Percentiles rank a stretch among this genome's conserved stretches.
Evolutionary conservation across 2,329 filamentous ascomycete genomes (phyloP).

Genomic region (Penicillium sp.): DNA sequence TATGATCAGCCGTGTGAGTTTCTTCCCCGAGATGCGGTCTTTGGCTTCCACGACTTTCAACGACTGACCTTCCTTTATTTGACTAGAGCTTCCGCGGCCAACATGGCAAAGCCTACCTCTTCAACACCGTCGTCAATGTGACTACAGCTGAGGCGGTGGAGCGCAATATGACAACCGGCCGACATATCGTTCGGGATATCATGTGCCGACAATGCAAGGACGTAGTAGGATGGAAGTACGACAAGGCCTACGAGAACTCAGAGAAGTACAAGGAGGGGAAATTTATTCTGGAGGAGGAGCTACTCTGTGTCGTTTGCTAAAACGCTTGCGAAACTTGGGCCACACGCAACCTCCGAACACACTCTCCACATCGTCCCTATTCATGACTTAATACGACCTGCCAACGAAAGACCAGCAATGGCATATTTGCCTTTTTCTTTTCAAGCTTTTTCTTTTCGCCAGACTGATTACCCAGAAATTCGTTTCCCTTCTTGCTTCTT

Average conservation of each 20-base stretch:
- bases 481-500: neutral
- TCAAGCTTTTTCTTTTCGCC: neutral
- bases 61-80: neutral
- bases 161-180: constrained; percentile 96
- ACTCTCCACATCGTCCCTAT: neutral
- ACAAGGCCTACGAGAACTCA: constrained; percentile 87
- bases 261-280: constrained; percentile 99
- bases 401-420: neutral
- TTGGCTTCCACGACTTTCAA: neutral
- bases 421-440: neutral
- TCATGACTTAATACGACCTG: neutral
- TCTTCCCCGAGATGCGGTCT: neutral
- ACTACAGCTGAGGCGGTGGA: constrained; percentile 80
- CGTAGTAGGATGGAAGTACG: constrained; percentile 97
- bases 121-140: constrained; percentile 92
- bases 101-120: constrained; percentile 97
- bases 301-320: constrained; percentile 77
- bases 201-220: constrained; percentile 87
- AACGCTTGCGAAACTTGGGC: neutral
- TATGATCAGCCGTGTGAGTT: constrained; percentile 85
- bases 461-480: constrained; percentile 15
- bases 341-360: neutral
- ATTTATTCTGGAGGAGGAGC: constrained; percentile 91
- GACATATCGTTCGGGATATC: constrained; percentile 93
- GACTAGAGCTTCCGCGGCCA: constrained; percentile 93